Percentiles rank a stretch among this genome's conserved stretches.
phyloP scores from a whole-genome alignment of 495 filamentous ascomycete species.

The Viridothelium virens region DNA sequence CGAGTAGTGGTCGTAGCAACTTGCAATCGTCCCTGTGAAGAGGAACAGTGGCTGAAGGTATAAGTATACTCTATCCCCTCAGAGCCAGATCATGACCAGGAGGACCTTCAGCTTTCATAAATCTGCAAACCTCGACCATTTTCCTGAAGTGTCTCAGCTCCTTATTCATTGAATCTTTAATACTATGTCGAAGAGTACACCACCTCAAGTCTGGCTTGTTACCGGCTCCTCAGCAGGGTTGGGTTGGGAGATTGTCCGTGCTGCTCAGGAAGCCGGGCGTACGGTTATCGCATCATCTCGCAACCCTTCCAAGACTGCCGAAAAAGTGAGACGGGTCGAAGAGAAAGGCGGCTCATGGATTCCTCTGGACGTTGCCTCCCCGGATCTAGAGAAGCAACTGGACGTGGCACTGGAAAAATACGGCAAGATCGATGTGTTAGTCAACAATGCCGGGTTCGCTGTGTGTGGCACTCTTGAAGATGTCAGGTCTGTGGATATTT shows the following conservation, averaged over 20 bases:
- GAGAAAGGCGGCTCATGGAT: slow-evolving; percentile 6
- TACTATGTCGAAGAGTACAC: neutral
- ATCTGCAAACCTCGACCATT: neutral
- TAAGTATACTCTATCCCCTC: too few species aligned
- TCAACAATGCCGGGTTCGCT: slow-evolving; percentile 16
- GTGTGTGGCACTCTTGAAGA: slow-evolving; percentile 10
- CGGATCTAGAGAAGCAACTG: slow-evolving; percentile 12
- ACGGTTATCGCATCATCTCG: slow-evolving; percentile 3
- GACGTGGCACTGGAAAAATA: slow-evolving; percentile 1
- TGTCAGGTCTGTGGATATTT: neutral
- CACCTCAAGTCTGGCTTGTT: slow-evolving; percentile 14
- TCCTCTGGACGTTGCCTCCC: slow-evolving; percentile 3
- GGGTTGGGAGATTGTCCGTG: slow-evolving; percentile 4
- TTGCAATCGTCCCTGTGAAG: too few species aligned
- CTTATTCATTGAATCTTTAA: neutral
- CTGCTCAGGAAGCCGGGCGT: neutral
- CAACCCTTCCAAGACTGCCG: neutral
- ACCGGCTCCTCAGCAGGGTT: slow-evolving; percentile 15
- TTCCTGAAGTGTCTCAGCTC: neutral
- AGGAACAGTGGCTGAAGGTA: too few species aligned
- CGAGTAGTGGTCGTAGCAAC: too few species aligned
- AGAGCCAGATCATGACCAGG: neutral
- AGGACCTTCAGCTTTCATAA: neutral
- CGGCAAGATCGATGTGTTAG: slow-evolving; percentile 13
- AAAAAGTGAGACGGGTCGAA: neutral